phyloP scores from a whole-genome alignment of 306 rosid genomes.

The Lupinus albus region DNA sequence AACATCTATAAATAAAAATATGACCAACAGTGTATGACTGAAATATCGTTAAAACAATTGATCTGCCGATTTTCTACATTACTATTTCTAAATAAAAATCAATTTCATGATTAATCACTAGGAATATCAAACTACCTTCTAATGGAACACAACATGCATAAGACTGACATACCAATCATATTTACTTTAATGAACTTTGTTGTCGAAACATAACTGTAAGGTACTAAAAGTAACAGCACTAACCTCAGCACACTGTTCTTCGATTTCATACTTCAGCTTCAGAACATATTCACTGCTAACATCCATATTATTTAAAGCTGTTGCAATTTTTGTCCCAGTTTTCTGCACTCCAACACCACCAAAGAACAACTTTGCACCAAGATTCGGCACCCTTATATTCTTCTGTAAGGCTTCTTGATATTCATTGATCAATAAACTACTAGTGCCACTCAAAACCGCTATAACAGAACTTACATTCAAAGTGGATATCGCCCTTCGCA shows the following conservation, averaged over 20 bases:
- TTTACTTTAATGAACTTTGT: slow-evolving; percentile 7
- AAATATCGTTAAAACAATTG: not conserved
- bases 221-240: slow-evolving; percentile 39
- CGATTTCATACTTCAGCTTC: slow-evolving; percentile 87
- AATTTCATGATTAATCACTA: slow-evolving; percentile 14
- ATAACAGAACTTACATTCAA: slow-evolving; percentile 87
- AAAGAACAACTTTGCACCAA: slow-evolving; percentile 86
- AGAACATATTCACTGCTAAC: slow-evolving; percentile 86
- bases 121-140: slow-evolving; percentile 2
- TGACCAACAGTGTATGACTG: not conserved
- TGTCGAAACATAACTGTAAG: slow-evolving; percentile 12
- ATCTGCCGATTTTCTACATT: slow-evolving; percentile 5
- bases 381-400: slow-evolving; percentile 86
- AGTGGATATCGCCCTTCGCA: slow-evolving; percentile 83
- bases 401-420: slow-evolving; percentile 87
- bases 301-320: slow-evolving; percentile 87
- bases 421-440: slow-evolving; percentile 84
- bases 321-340: slow-evolving; percentile 85
- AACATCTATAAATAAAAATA: not conserved
- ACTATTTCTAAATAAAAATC: not conserved
- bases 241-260: slow-evolving; percentile 94
- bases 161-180: slow-evolving; percentile 1
- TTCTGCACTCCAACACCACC: slow-evolving; percentile 92
- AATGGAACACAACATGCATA: not conserved
- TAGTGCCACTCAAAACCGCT: slow-evolving; percentile 83